Evolutionary conservation across 148 eudicot species (phyloP), one percentile per base, ranked within the genome.

Genomic region (Fagopyrum esculentum): DNA sequence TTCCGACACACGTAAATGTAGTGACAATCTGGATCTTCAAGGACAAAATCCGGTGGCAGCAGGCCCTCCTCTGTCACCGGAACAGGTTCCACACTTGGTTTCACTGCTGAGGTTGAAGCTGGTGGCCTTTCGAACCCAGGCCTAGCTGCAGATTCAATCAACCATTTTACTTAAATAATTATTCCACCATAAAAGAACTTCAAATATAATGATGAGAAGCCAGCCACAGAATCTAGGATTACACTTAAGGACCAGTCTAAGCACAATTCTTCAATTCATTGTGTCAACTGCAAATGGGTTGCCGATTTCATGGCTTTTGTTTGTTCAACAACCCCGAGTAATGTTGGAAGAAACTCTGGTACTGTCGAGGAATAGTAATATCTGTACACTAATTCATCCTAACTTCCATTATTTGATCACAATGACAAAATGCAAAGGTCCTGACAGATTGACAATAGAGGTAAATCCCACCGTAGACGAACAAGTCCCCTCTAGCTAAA

Each of bases 21-120:
- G 78, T 94, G 96, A 45, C 96, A 94, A 77, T 94, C 97, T 73
- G 97, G 97, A 80, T 94, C 98, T 80, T 91, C 93, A 79, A 91
- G n/a, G 73, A 81, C 80, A 82, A 81, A 90, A 74, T 81, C 90
- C 3, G 88, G 82, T 2, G 87, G 87, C 73, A 91, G 91, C 71
- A 82, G 77, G 35, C 96, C 98, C 13, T 82, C 79, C 74, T 90
- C 97, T 0, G 90, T 85, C 76, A 78, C 74, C 77, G 90, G 87
- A 77, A 88, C 82, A 6, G 96, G 93, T 51, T 90, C 93, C 79
- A 86, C 74, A 12, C 45, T 73, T 29, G 96, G 77, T 74, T 81
- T 89, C 12, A 81, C 40, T 54, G 91, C 71, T 49, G 89, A 76
- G 13, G 86, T 75, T 6, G 84, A 78, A 46, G 82, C 83, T 35